phyloP scores from a whole-genome alignment of 768 basidiomycete species.

The Macrolepiota dolichaula region DNA sequence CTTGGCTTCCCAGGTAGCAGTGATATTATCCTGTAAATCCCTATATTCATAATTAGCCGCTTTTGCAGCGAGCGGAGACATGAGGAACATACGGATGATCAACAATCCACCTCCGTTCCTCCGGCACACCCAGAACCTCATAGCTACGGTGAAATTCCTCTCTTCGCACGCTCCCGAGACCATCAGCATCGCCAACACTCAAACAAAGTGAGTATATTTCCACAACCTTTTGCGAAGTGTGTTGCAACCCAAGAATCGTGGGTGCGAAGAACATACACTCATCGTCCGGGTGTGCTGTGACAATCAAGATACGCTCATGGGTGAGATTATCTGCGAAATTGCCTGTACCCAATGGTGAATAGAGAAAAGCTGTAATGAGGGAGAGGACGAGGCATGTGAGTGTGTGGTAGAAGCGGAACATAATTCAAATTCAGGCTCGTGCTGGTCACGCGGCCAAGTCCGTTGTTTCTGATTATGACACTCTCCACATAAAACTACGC shows the following conservation, averaged over 20 bases:
- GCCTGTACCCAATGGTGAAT: conserved; percentile 24
- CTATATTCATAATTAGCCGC: conserved; percentile 26
- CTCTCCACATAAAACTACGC: too few species aligned
- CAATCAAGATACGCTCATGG: conserved; percentile 43
- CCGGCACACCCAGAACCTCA: conserved; percentile 60
- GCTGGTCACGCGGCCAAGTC: not conserved
- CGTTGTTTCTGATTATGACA: not conserved
- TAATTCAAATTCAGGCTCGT: too few species aligned
- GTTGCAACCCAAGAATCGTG: conserved; percentile 63
- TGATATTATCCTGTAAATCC: conserved; percentile 73
- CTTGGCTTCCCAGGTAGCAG: conserved; percentile 56
- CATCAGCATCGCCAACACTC: conserved; percentile 77
- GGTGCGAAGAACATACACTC: conserved; percentile 95
- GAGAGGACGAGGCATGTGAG: conserved; percentile 24
- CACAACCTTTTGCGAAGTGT: not conserved
- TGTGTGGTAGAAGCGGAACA: not conserved
- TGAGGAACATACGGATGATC: conserved; percentile 65
- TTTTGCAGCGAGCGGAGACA: not conserved
- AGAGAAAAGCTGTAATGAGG: conserved; percentile 28
- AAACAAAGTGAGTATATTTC: conserved; percentile 64
- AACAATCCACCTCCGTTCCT: conserved; percentile 52
- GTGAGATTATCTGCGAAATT: conserved; percentile 19
- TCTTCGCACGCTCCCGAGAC: conserved; percentile 58
- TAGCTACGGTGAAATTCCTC: conserved; percentile 63
- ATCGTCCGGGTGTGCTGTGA: conserved; percentile 95